phyloP scores from a whole-genome alignment of 768 basidiomycete species.

The Lentinula lateritia region DNA sequence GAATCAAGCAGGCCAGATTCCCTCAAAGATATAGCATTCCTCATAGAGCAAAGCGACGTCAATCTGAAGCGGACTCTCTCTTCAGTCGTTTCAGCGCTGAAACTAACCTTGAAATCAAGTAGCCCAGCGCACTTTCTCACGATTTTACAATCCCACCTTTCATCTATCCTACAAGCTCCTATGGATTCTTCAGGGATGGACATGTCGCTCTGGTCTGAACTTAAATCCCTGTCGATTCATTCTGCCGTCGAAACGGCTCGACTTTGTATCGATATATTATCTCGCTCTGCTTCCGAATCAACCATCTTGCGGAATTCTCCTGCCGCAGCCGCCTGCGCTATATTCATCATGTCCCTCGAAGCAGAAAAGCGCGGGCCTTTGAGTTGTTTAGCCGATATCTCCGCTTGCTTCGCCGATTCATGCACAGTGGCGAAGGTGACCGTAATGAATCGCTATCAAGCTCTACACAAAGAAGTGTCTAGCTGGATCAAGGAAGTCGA shows the following conservation, averaged over 20 bases:
- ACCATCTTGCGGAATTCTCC: conserved; percentile 29
- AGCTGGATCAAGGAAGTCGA: conserved; percentile 61
- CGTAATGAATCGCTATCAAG: conserved; percentile 67
- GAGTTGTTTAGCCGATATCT: conserved; percentile 50
- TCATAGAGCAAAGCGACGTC: conserved; percentile 48
- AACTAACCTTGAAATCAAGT: conserved; percentile 44
- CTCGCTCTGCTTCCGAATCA: conserved; percentile 20
- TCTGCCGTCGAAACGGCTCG: conserved; percentile 35
- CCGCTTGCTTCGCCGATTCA: conserved; percentile 48
- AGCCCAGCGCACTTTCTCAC: conserved; percentile 61
- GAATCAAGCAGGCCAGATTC: conserved; percentile 66
- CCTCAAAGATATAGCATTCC: conserved; percentile 61
- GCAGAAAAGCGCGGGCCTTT: conserved; percentile 51
- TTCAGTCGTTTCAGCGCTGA: conserved; percentile 48
- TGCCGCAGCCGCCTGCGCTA: conserved; percentile 57
- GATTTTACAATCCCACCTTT: conserved; percentile 48
- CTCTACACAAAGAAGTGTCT: conserved; percentile 54
- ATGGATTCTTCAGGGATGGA: conserved; percentile 33
- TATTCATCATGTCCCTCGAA: conserved; percentile 68
- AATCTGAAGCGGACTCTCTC: conserved; percentile 42
- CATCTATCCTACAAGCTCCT: conserved; percentile 28
- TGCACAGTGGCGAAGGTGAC: conserved; percentile 45
- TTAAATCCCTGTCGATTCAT: conserved; percentile 26
- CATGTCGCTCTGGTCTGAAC: conserved; percentile 34
- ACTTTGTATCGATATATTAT: conserved; percentile 38